Conservation (phyloP, 2,329 filamentous ascomycete genomes). For the Ophiosphaerella korrae region DNA sequence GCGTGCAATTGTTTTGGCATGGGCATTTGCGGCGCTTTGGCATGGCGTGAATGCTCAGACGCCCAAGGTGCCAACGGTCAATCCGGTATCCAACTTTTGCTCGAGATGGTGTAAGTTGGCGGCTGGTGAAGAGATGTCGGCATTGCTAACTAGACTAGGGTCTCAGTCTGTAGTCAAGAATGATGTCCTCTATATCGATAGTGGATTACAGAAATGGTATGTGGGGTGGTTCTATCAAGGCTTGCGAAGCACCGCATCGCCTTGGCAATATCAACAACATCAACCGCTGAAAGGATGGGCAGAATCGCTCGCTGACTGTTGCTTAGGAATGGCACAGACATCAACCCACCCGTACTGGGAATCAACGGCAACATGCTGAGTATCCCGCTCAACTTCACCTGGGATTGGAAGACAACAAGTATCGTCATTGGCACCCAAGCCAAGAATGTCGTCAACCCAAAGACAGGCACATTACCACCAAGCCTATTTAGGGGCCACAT, state of each 20-base stretch:
- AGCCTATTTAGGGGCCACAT: constrained; percentile 29
- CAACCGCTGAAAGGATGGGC: background rate
- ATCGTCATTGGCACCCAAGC: constrained; percentile 15
- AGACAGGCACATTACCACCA: constrained; percentile 22
- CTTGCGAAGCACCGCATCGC: no score
- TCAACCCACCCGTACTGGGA: constrained; percentile 10
- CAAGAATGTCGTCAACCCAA: constrained; percentile 26
- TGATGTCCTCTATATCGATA: constrained; percentile 28
- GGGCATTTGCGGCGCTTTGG: background rate
- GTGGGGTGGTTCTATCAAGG: background rate
- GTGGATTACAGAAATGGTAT: constrained; percentile 26
- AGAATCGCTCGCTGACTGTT: background rate
- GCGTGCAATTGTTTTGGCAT: background rate
- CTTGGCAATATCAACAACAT: no score
- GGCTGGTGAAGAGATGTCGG: no score
- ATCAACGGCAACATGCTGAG: constrained; percentile 27
- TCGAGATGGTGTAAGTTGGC: constrained; percentile 25
- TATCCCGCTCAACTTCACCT: constrained; percentile 21
- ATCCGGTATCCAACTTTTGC: constrained; percentile 28
- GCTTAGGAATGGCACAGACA: constrained; percentile 7
- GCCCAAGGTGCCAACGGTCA: constrained; percentile 3
- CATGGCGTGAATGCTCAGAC: constrained; percentile 2
- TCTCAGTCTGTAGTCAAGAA: constrained; percentile 26
- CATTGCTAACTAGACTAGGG: background rate
- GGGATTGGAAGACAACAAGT: constrained; percentile 27